These are phyloP conservation scores for Phaeomoniella chlamydospora DNA, from an alignment of 2,329 filamentous ascomycete genomes.

Conservation along the genomic window DNA sequence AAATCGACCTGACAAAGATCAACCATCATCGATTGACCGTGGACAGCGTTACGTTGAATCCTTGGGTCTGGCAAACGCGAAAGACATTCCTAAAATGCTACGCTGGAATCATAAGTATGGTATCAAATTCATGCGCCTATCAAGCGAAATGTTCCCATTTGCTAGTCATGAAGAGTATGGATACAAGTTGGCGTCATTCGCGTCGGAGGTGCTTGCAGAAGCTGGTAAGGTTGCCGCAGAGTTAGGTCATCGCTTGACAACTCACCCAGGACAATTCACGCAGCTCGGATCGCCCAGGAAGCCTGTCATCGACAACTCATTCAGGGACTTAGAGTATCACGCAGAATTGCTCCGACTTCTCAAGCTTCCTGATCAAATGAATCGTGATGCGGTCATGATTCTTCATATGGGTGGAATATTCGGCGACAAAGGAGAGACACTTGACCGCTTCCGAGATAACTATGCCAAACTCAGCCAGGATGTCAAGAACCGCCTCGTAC, in stretches of 20 bases:
- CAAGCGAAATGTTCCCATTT: constrained; percentile 95
- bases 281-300: constrained; percentile 73
- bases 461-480: constrained; percentile 52
- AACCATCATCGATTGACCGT: constrained; percentile 50
- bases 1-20: constrained; percentile 65
- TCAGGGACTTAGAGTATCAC: constrained; percentile 79
- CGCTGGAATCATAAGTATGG: constrained; percentile 85
- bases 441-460: constrained; percentile 64
- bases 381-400: constrained; percentile 87
- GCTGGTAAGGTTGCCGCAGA: constrained; percentile 63
- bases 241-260: constrained; percentile 72
- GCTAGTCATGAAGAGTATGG: constrained; percentile 79
- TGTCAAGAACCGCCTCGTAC: constrained; percentile 66
- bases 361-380: constrained; percentile 58
- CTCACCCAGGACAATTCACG: constrained; percentile 85
- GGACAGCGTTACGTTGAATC: constrained; percentile 63
- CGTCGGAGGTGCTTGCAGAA: constrained; percentile 59
- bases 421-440: constrained; percentile 67
- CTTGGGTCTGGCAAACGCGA: constrained; percentile 66
- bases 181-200: constrained; percentile 73
- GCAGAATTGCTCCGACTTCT: constrained; percentile 70
- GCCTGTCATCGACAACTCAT: constrained; percentile 59
- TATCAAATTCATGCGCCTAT: constrained; percentile 84
- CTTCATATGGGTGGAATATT: constrained; percentile 86
- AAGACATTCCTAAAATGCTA: constrained; percentile 72